These are phyloP conservation scores for Trametes sanguinea DNA, from an alignment of 768 basidiomycete genomes.

Conservation along the genomic window DNA sequence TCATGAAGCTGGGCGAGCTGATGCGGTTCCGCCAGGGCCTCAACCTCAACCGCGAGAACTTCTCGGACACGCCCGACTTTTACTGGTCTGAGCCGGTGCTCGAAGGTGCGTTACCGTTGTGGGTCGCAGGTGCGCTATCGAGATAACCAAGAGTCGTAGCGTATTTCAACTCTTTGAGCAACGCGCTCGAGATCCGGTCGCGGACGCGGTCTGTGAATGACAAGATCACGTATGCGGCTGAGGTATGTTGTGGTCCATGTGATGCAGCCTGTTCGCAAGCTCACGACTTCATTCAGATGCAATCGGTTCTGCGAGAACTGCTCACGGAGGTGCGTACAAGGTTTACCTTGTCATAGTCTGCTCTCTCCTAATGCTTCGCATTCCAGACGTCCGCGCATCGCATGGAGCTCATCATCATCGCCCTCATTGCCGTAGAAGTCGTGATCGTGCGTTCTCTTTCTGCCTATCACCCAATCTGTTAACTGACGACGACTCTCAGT, in stretches of 20 bases:
- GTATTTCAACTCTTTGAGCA: conserved; percentile 82
- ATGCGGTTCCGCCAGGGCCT: conserved; percentile 91
- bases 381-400: conserved; percentile 80
- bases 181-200: conserved; percentile 83
- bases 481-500: conserved; percentile 41
- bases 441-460: conserved; percentile 62
- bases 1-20: conserved; percentile 89
- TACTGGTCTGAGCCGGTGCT: conserved; percentile 94
- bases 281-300: conserved; percentile 48
- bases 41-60: conserved; percentile 88
- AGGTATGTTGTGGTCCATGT: conserved; percentile 43
- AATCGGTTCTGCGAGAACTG: conserved; percentile 86
- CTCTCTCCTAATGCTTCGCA: neutral
- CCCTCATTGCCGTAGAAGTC: conserved; percentile 94
- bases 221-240: conserved; percentile 89
- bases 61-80: conserved; percentile 86
- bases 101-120: conserved; percentile 57
- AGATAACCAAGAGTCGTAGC: conserved; percentile 40
- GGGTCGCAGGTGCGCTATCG: neutral
- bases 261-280: neutral
- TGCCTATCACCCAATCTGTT: neutral
- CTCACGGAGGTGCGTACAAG: conserved; percentile 70
- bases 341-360: neutral
- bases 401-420: conserved; percentile 95
- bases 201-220: conserved; percentile 84